phyloP scores from a whole-genome alignment of 495 filamentous ascomycete genomes.

The Lasiosphaeria miniovina region DNA sequence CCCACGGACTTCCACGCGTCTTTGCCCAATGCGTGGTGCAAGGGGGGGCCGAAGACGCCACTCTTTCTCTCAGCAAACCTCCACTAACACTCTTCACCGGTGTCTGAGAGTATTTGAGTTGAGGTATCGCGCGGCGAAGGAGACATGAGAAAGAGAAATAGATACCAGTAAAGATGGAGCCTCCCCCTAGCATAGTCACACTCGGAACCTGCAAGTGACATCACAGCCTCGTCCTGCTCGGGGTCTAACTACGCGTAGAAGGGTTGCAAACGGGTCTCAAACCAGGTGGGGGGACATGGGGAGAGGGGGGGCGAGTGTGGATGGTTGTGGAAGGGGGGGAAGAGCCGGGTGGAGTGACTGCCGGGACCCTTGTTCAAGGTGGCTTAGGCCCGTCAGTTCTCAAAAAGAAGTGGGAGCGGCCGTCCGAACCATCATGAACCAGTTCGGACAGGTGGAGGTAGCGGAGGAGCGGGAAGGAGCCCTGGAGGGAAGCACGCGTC shows the following conservation, averaged over 20 bases:
- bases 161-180: too few relatives aligned
- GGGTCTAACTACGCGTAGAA: constrained; percentile 3
- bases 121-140: too few relatives aligned
- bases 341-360: constrained; percentile 9
- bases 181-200: neutral
- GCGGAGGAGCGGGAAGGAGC: constrained; percentile 11
- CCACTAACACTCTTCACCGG: too few relatives aligned
- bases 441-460: constrained; percentile 23
- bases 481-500: neutral
- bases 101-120: too few relatives aligned
- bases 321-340: neutral
- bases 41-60: too few relatives aligned
- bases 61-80: too few relatives aligned
- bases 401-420: constrained; percentile 8
- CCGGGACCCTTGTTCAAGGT: constrained; percentile 1
- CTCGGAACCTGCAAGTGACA: constrained; percentile 10
- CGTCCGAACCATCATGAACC: constrained; percentile 16
- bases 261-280: constrained; percentile 15
- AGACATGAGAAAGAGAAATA: too few relatives aligned
- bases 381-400: constrained; percentile 2
- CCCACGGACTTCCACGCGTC: too few relatives aligned
- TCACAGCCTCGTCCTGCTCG: constrained; percentile 8
- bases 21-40: too few relatives aligned
- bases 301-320: constrained; percentile 1
- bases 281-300: constrained; percentile 13